Evolutionary conservation across 2,329 filamentous ascomycete species (phyloP).

Genomic region (Trichoderma cornu-damae): DNA sequence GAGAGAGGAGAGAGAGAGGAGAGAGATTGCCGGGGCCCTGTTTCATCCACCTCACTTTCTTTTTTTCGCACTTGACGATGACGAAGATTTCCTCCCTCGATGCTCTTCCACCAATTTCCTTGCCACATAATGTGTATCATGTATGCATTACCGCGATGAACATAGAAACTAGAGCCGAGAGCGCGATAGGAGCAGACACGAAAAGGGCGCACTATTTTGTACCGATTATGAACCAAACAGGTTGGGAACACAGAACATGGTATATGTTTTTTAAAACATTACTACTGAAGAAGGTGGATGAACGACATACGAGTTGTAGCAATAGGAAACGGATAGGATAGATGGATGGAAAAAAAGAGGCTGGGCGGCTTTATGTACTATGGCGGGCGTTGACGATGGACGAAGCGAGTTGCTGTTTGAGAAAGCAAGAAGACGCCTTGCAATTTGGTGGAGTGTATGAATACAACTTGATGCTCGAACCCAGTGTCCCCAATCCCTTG

Average conservation of each 20-base stretch:
- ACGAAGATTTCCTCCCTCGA: background rate
- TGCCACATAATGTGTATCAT: background rate
- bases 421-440: background rate
- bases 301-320: background rate
- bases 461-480: background rate
- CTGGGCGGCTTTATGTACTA: background rate
- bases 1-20: too few relatives aligned
- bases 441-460: background rate
- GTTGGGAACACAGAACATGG: background rate
- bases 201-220: background rate
- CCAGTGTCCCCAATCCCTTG: too few relatives aligned
- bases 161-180: slow-evolving; percentile 9
- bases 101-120: background rate
- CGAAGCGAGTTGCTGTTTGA: background rate
- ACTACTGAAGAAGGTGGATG: too few relatives aligned
- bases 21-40: too few relatives aligned
- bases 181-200: background rate
- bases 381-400: slow-evolving; percentile 3
- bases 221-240: background rate
- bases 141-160: slow-evolving; percentile 6
- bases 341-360: background rate
- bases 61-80: background rate
- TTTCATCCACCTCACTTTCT: background rate
- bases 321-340: slow-evolving; percentile 5
- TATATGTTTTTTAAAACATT: too few relatives aligned